A percentile compares a stretch with the other conserved stretches of the same genome.
Evolutionary conservation across 2,329 filamentous ascomycete species (phyloP).

Genomic region (Trichoderma brevicompactum): DNA sequence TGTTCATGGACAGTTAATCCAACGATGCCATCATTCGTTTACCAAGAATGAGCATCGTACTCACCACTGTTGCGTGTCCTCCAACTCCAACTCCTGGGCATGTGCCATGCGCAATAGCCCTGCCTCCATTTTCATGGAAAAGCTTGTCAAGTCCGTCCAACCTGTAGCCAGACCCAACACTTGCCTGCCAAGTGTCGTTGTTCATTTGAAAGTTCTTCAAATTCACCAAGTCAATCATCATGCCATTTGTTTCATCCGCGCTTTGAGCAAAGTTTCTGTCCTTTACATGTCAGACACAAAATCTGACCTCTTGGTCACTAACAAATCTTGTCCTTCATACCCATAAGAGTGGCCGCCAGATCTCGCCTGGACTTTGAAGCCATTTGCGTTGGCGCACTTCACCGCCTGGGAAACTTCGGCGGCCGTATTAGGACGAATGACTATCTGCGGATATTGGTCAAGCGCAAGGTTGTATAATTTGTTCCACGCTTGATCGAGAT

Average conservation of each 20-base stretch:
- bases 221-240: slow-evolving; percentile 60
- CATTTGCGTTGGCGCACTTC: slow-evolving; percentile 56
- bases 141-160: slow-evolving; percentile 56
- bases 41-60: slow-evolving; percentile 32
- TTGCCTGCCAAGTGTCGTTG: slow-evolving; percentile 55
- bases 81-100: slow-evolving; percentile 64
- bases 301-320: neutral
- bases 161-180: slow-evolving; percentile 57
- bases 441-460: slow-evolving; percentile 56
- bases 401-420: slow-evolving; percentile 62
- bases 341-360: slow-evolving; percentile 69
- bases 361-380: slow-evolving; percentile 62
- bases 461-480: slow-evolving; percentile 59
- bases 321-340: slow-evolving; percentile 41
- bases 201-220: slow-evolving; percentile 60
- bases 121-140: slow-evolving; percentile 55
- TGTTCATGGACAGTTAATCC: slow-evolving; percentile 35
- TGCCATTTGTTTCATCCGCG: slow-evolving; percentile 44
- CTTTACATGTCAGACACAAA: neutral
- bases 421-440: slow-evolving; percentile 58
- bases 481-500: slow-evolving; percentile 46
- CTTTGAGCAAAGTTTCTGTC: slow-evolving; percentile 51
- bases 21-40: neutral
- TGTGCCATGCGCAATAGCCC: slow-evolving; percentile 64
- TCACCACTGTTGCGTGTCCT: slow-evolving; percentile 61